A percentile compares a stretch with the other conserved stretches of the same genome.
phyloP scores from a whole-genome alignment of 140 eudicot genomes.

The Anethum foeniculum region DNA sequence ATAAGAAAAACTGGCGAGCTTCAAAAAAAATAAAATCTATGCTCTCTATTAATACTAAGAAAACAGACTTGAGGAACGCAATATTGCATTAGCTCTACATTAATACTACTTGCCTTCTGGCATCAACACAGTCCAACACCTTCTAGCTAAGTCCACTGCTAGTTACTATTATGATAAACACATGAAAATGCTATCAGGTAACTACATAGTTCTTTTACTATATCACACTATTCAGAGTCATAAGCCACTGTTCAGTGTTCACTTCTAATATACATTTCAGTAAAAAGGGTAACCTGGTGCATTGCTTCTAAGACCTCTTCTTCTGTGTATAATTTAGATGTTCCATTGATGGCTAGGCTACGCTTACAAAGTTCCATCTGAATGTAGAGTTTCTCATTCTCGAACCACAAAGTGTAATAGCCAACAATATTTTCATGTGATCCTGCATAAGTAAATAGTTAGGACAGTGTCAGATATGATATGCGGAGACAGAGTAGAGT shows the following conservation, averaged over 20 bases:
- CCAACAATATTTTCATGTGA: constrained; percentile 78
- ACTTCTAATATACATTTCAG: not conserved
- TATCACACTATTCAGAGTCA: not conserved
- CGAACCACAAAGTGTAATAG: constrained; percentile 84
- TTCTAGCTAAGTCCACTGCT: not conserved
- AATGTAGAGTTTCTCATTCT: constrained; percentile 74
- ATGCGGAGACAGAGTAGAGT: not conserved
- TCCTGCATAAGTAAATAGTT: constrained; percentile 37
- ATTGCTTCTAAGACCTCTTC: constrained; percentile 54
- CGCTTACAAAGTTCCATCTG: constrained; percentile 93
- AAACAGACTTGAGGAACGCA: not conserved
- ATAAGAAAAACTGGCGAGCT: not conserved
- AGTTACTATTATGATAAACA: not conserved
- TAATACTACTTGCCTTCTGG: not conserved
- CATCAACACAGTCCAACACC: not conserved
- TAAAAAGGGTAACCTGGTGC: constrained; percentile 50
- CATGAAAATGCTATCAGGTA: too few relatives aligned
- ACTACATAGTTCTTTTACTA: not conserved
- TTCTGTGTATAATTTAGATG: constrained; percentile 28
- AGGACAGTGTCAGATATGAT: not conserved
- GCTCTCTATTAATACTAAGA: not conserved
- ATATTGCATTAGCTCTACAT: not conserved
- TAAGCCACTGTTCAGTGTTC: not conserved
- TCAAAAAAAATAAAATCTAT: not conserved
- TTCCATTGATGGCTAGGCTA: constrained; percentile 40